Percentiles rank a stretch among this genome's conserved stretches.
These are phyloP conservation scores for Helminthosporium solani DNA, from an alignment of 2,329 filamentous ascomycete genomes.

Conservation along the genomic window DNA sequence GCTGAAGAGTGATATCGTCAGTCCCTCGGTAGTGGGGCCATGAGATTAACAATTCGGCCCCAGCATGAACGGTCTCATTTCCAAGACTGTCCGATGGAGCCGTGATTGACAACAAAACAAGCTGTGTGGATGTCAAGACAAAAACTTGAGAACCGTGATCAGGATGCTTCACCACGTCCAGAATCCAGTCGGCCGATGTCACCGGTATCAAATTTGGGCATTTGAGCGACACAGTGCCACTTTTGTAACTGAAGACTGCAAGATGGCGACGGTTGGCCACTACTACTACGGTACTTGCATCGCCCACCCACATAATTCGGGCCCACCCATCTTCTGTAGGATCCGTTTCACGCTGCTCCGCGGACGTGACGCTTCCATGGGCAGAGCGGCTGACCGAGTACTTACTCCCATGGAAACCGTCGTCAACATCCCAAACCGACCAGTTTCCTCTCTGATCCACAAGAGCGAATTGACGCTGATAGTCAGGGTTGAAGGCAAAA, in stretches of 20 bases:
- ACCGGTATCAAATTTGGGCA: slow-evolving; percentile 27
- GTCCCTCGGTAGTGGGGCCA: slow-evolving; percentile 57
- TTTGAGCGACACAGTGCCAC: slow-evolving; percentile 18
- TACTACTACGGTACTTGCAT: slow-evolving; percentile 52
- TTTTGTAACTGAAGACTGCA: slow-evolving; percentile 38
- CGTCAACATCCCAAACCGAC: slow-evolving; percentile 64
- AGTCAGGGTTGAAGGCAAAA: slow-evolving; percentile 64
- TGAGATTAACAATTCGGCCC: slow-evolving; percentile 45
- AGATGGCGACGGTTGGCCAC: slow-evolving; percentile 52
- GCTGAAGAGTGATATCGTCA: slow-evolving; percentile 54
- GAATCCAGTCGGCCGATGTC: slow-evolving; percentile 50
- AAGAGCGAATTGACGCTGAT: slow-evolving; percentile 62
- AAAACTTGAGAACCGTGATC: slow-evolving; percentile 54
- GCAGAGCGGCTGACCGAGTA: slow-evolving; percentile 37
- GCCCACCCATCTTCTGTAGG: slow-evolving; percentile 51
- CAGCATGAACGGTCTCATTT: slow-evolving; percentile 18
- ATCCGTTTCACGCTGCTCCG: neutral
- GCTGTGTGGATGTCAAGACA: slow-evolving; percentile 57
- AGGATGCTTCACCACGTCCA: slow-evolving; percentile 57
- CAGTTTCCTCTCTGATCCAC: slow-evolving; percentile 66
- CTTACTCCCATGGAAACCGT: slow-evolving; percentile 25
- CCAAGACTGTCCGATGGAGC: slow-evolving; percentile 25
- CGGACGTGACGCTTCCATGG: slow-evolving; percentile 17
- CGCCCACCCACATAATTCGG: slow-evolving; percentile 50
- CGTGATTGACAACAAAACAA: slow-evolving; percentile 53